A percentile compares a stretch with the other conserved stretches of the same genome.
Conservation (phyloP, 106 monocot species). For the Phalaenopsis equestris region DNA sequence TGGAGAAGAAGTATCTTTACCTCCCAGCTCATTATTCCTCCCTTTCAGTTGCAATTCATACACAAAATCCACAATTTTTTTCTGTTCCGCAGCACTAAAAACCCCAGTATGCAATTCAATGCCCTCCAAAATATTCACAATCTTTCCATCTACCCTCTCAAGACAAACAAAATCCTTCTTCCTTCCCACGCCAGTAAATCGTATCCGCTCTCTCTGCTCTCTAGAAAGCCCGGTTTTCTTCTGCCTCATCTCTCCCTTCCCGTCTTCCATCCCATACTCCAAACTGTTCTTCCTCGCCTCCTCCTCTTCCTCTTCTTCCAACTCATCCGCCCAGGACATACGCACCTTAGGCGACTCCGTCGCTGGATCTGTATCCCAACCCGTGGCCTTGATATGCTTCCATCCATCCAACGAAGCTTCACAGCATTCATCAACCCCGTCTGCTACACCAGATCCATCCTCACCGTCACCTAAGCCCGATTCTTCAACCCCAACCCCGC, state of each 20-base stretch:
- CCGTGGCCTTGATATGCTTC: slow-evolving; percentile 1
- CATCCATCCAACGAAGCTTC: neutral
- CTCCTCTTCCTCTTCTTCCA: slow-evolving; percentile 9
- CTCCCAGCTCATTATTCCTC: slow-evolving; percentile 47
- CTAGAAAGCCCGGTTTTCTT: slow-evolving; percentile 27
- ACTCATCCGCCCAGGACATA: slow-evolving; percentile 1
- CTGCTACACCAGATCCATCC: neutral
- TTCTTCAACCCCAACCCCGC: neutral
- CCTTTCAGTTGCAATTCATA: slow-evolving; percentile 68
- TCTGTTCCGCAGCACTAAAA: slow-evolving; percentile 80
- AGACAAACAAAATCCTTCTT: slow-evolving; percentile 75
- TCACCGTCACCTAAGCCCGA: neutral
- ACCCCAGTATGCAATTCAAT: slow-evolving; percentile 83
- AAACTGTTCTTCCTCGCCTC: slow-evolving; percentile 3
- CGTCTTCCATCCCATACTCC: neutral
- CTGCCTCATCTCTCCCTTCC: slow-evolving; percentile 7
- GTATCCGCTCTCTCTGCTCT: slow-evolving; percentile 54
- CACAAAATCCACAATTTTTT: slow-evolving; percentile 70
- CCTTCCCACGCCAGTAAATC: slow-evolving; percentile 52
- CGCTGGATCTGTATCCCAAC: slow-evolving; percentile 8
- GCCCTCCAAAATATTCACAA: slow-evolving; percentile 59
- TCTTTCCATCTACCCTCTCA: slow-evolving; percentile 68
- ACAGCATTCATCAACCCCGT: neutral
- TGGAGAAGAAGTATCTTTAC: slow-evolving; percentile 20
- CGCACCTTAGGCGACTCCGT: slow-evolving; percentile 6